Conservation (phyloP, 2,329 filamentous ascomycete genomes). For the Fusarium bactridioides region DNA sequence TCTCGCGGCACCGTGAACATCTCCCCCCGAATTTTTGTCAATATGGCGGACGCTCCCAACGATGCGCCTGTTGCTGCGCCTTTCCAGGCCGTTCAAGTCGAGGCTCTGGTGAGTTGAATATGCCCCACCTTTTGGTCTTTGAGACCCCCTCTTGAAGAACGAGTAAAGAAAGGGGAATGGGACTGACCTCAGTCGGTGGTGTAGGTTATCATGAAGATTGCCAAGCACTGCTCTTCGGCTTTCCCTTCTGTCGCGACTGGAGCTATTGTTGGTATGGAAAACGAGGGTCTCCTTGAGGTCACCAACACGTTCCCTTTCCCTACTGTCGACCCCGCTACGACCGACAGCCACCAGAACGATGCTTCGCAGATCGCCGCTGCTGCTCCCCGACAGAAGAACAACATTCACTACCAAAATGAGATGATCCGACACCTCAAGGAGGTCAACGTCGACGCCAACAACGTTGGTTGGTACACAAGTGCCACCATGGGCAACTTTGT, state of each 20-base stretch:
- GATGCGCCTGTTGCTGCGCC: conserved; percentile 60
- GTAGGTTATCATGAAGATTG: conserved; percentile 96
- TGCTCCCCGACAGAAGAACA: conserved; percentile 91
- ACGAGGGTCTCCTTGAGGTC: conserved; percentile 80
- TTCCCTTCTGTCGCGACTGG: conserved; percentile 93
- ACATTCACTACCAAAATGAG: conserved; percentile 87
- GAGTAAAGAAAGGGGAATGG: conserved; percentile 11
- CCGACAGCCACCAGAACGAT: conserved; percentile 78
- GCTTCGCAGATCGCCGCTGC: conserved; percentile 81
- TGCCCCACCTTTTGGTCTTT: conserved; percentile 46
- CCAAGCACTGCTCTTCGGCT: conserved; percentile 88
- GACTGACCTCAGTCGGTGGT: conserved; percentile 29
- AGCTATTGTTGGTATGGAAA: conserved; percentile 92
- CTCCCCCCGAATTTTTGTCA: conserved; percentile 44
- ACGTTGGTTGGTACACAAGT: conserved; percentile 98
- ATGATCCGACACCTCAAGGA: conserved; percentile 98
- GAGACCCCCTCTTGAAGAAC: conserved; percentile 39
- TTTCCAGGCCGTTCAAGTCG: conserved; percentile 89
- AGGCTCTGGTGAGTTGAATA: conserved; percentile 78
- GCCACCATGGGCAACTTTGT: conserved; percentile 99
- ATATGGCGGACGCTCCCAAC: conserved; percentile 68
- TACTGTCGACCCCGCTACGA: conserved; percentile 73
- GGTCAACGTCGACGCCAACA: conserved; percentile 98
- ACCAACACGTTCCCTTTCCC: conserved; percentile 97
- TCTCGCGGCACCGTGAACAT: conserved; percentile 38